Evolutionary conservation across 805 yeast genomes (phyloP).

Genomic region (Nakazawaea pomicola): DNA sequence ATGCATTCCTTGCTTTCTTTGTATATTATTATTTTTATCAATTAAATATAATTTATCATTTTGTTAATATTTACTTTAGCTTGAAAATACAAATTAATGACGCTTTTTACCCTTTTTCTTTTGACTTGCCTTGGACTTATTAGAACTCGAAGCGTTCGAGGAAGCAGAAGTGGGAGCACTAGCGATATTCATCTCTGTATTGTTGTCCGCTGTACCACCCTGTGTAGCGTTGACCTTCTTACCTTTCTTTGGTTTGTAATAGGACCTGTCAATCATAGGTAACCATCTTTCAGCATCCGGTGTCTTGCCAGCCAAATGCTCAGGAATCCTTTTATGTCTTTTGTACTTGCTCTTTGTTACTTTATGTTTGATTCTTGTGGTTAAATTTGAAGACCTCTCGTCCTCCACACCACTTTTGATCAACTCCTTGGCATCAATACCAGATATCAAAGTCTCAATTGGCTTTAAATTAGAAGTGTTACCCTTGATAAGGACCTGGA

Average conservation of each 20-base stretch:
- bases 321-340: slow-evolving; percentile 32
- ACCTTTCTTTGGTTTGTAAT: slow-evolving; percentile 74
- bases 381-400: slow-evolving; percentile 22
- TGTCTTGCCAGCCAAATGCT: slow-evolving; percentile 31
- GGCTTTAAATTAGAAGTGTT: slow-evolving; percentile 15
- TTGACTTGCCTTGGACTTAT: slow-evolving; percentile 17
- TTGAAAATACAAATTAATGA: background rate
- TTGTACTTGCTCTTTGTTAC: slow-evolving; percentile 23
- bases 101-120: slow-evolving; percentile 26
- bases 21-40: background rate
- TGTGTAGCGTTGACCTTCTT: slow-evolving; percentile 56
- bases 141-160: slow-evolving; percentile 10
- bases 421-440: slow-evolving; percentile 27
- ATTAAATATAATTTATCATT: too few relatives aligned
- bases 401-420: slow-evolving; percentile 25
- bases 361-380: slow-evolving; percentile 20
- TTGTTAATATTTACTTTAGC: too few relatives aligned
- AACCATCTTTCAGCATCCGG: slow-evolving; percentile 86
- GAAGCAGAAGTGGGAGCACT: slow-evolving; percentile 20
- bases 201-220: slow-evolving; percentile 52
- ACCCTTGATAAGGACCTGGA: slow-evolving; percentile 18
- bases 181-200: slow-evolving; percentile 32
- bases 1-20: background rate
- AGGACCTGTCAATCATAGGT: slow-evolving; percentile 79
- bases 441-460: slow-evolving; percentile 22